phyloP scores from a whole-genome alignment of 2,329 filamentous ascomycete genomes.

The Cordyceps cateniannulata region DNA sequence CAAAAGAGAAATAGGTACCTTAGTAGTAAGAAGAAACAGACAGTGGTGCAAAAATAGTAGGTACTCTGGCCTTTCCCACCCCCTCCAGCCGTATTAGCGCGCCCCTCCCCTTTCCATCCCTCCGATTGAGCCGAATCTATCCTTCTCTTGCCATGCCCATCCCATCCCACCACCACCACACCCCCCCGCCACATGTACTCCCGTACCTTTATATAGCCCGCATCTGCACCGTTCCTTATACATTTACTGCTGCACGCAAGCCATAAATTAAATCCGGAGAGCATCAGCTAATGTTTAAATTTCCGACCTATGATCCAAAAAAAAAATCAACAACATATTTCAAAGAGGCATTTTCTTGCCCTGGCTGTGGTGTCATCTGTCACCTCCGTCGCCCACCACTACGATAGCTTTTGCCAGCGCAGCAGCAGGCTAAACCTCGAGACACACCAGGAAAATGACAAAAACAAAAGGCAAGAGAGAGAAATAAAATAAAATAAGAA shows the following conservation, averaged over 20 bases:
- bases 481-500: too few species aligned
- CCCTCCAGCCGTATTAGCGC: not conserved
- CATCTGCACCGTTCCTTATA: not conserved
- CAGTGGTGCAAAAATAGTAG: not conserved
- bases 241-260: too few species aligned
- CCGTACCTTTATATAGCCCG: not conserved
- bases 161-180: not conserved
- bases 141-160: conserved; percentile 8
- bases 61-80: not conserved
- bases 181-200: not conserved
- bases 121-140: conserved; percentile 12
- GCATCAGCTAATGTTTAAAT: too few species aligned
- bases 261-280: too few species aligned
- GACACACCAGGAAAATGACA: not conserved
- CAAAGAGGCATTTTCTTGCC: not conserved
- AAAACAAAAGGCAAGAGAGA: not conserved
- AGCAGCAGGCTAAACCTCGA: not conserved
- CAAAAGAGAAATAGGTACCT: too few species aligned
- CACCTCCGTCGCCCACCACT: too few species aligned
- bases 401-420: not conserved
- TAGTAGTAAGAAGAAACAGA: not conserved
- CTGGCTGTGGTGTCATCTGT: too few species aligned
- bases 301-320: too few species aligned
- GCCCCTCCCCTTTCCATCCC: not conserved
- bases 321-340: not conserved